Percentiles rank a stretch among this genome's conserved stretches.
Conservation (phyloP, 306 rosid genomes). For the Lupinus albus region DNA sequence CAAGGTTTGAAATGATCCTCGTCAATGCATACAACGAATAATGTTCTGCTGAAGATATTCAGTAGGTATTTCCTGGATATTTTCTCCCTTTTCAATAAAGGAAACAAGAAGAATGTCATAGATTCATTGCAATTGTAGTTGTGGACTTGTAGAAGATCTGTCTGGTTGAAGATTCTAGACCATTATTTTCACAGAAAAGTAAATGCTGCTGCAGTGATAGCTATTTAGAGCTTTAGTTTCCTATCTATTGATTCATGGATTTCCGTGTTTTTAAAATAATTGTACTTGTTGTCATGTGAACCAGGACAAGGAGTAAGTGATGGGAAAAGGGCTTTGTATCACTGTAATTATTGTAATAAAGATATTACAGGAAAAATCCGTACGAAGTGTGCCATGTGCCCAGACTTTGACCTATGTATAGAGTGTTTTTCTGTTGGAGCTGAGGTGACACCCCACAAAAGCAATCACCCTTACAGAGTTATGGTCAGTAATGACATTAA, state of each 20-base stretch:
- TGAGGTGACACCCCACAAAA: slow-evolving; percentile 87
- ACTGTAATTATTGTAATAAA: slow-evolving; percentile 97
- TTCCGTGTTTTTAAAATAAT: slow-evolving; percentile 14
- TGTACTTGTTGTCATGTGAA: slow-evolving; percentile 28
- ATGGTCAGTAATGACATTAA: slow-evolving; percentile 63
- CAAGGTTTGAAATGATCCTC: background rate
- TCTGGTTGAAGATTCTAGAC: slow-evolving; percentile 8
- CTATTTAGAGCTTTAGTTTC: slow-evolving; percentile 25
- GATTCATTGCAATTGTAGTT: slow-evolving; percentile 16
- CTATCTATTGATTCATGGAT: slow-evolving; percentile 19
- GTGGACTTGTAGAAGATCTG: slow-evolving; percentile 1
- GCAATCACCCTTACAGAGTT: slow-evolving; percentile 87
- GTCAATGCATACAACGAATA: background rate
- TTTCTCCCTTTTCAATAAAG: background rate
- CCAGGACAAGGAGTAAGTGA: slow-evolving; percentile 86
- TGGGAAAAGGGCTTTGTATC: slow-evolving; percentile 86
- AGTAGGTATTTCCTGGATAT: slow-evolving; percentile 7
- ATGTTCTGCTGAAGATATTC: slow-evolving; percentile 15
- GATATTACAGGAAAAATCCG: slow-evolving; percentile 94
- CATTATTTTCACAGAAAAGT: background rate
- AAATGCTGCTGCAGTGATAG: background rate
- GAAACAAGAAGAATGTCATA: slow-evolving; percentile 1
- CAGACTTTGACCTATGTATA: slow-evolving; percentile 94
- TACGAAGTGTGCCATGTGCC: slow-evolving; percentile 86
- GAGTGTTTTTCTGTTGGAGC: slow-evolving; percentile 98